Conservation (phyloP, 2,329 filamentous ascomycete species). For the Cercospora sojina region DNA sequence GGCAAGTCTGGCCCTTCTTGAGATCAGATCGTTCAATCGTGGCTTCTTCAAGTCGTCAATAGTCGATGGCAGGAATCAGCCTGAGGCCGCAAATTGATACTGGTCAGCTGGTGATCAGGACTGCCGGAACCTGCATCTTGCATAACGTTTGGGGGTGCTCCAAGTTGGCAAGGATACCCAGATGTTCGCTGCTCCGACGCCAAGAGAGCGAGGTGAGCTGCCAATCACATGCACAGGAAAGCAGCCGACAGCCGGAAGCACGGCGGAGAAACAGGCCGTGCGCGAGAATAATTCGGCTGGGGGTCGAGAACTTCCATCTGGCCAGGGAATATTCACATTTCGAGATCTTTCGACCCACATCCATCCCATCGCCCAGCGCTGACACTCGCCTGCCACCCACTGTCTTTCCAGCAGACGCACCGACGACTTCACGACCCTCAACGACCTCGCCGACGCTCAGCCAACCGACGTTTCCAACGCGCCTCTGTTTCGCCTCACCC, state of each 20-base stretch:
- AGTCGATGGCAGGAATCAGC: not conserved
- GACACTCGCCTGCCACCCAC: not conserved
- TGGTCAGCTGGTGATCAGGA: not conserved
- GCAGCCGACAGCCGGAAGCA: conserved; percentile 5
- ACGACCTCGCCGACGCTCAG: not conserved
- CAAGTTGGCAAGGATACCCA: not conserved
- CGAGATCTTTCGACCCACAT: not conserved
- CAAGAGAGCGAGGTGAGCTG: not conserved
- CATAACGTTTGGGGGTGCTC: not conserved
- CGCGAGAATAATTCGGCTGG: conserved; percentile 6
- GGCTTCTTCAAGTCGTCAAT: not conserved
- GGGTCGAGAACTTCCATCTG: conserved; percentile 1
- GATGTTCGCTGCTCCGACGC: not conserved
- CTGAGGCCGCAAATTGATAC: not conserved
- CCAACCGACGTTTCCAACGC: not conserved
- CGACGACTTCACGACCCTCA: not conserved
- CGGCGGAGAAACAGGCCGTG: conserved; percentile 9
- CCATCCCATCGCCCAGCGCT: not conserved
- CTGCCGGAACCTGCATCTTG: not conserved
- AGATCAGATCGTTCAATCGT: not conserved
- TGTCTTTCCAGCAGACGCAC: conserved; percentile 1
- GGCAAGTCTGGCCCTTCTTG: not conserved
- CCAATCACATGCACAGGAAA: not conserved
- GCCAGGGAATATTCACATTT: conserved; percentile 6
- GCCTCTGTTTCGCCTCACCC: conserved; percentile 7